A percentile compares a stretch with the other conserved stretches of the same genome.
Conservation (phyloP, 306 rosid genomes). For the Inga leiocalycina region DNA sequence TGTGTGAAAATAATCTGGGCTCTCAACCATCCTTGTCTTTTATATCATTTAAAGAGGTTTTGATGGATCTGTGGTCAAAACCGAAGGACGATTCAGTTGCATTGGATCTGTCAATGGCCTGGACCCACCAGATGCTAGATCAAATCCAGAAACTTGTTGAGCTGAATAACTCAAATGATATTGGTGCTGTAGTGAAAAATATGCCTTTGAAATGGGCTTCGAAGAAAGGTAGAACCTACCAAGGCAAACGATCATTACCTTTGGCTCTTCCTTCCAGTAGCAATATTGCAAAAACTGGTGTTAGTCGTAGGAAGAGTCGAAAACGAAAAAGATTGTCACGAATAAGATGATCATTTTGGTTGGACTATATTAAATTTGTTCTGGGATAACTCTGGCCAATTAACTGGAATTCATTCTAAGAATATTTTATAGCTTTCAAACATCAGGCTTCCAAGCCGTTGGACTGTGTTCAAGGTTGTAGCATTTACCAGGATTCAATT, state of each 20-base stretch:
- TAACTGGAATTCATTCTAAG: conserved; percentile 10
- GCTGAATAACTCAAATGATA: conserved; percentile 48
- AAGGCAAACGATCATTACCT: conserved; percentile 55
- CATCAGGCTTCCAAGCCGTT: not conserved
- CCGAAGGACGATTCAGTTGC: conserved; percentile 75
- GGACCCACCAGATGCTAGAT: conserved; percentile 73
- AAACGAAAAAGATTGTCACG: conserved; percentile 48
- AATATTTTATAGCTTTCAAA: not conserved
- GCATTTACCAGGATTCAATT: conserved; percentile 23
- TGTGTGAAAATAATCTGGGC: conserved; percentile 51
- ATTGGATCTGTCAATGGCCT: conserved; percentile 61
- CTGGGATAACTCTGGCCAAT: conserved; percentile 7
- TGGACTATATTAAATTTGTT: conserved; percentile 4
- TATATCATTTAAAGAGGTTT: conserved; percentile 65
- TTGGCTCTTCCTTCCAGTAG: conserved; percentile 41
- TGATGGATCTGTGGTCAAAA: conserved; percentile 56
- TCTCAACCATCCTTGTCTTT: conserved; percentile 69
- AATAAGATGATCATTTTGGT: conserved; percentile 47
- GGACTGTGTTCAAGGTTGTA: not conserved
- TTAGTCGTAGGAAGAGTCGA: conserved; percentile 44
- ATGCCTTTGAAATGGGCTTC: conserved; percentile 78
- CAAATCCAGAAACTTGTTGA: conserved; percentile 66
- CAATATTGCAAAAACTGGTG: conserved; percentile 36
- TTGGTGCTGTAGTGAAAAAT: conserved; percentile 56
- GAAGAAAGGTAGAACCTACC: conserved; percentile 55